Conservation (phyloP, 805 yeast genomes). For the Lachancea sp. region DNA sequence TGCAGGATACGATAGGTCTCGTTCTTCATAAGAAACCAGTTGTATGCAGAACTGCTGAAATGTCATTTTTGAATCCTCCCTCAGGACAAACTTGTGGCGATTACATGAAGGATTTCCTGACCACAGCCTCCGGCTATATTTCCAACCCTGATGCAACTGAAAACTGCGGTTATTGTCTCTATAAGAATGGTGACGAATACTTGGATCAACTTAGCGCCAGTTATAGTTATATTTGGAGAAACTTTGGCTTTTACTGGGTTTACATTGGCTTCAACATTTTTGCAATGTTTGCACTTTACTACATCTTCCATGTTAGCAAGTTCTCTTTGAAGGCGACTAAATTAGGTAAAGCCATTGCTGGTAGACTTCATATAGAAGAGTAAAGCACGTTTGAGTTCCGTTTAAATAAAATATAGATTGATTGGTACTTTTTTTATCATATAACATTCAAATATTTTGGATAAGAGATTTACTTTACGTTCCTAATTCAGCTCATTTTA, state of each 20-base stretch:
- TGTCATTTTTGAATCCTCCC: slow-evolving; percentile 47
- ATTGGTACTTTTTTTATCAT: background rate
- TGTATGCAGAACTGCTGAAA: slow-evolving; percentile 43
- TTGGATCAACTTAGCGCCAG: slow-evolving; percentile 39
- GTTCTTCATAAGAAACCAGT: slow-evolving; percentile 48
- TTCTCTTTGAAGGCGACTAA: slow-evolving; percentile 12
- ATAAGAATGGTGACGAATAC: slow-evolving; percentile 43
- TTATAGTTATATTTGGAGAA: slow-evolving; percentile 55
- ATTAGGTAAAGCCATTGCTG: slow-evolving; percentile 3
- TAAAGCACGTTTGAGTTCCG: background rate
- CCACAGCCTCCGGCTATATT: slow-evolving; percentile 48
- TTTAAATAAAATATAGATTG: background rate
- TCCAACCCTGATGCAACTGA: slow-evolving; percentile 43
- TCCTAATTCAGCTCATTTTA: background rate
- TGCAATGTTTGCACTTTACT: slow-evolving; percentile 36
- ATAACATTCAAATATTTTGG: too few species aligned
- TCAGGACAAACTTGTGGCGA: slow-evolving; percentile 57
- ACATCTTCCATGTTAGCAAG: slow-evolving; percentile 23
- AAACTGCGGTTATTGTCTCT: slow-evolving; percentile 46
- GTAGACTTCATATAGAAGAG: slow-evolving; percentile 4
- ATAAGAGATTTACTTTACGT: background rate
- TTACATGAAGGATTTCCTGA: slow-evolving; percentile 42
- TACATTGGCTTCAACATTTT: slow-evolving; percentile 47
- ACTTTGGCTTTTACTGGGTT: slow-evolving; percentile 55
- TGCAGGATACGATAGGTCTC: slow-evolving; percentile 47